Percentiles rank a stretch among this genome's conserved stretches.
Evolutionary conservation across 2,329 filamentous ascomycete genomes (phyloP).

Genomic region (Fusarium odoratissimum): DNA sequence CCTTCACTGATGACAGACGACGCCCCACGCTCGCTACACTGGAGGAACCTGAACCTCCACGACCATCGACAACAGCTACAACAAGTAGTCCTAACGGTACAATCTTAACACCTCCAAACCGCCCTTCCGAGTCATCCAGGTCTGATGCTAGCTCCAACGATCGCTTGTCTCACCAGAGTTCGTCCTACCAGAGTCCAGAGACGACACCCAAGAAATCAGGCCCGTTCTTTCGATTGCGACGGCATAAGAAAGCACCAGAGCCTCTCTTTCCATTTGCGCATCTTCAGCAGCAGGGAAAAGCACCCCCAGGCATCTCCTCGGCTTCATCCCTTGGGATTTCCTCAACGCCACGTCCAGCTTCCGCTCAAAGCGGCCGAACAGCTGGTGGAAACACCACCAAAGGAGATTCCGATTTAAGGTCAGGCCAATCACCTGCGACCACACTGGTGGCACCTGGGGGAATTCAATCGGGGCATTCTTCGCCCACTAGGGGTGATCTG

Average conservation of each 20-base stretch:
- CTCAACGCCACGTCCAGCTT: slow-evolving; percentile 51
- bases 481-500: slow-evolving; percentile 69
- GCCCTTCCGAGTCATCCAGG: slow-evolving; percentile 79
- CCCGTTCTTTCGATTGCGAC: slow-evolving; percentile 84
- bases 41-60: slow-evolving; percentile 64
- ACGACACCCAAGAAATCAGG: slow-evolving; percentile 71
- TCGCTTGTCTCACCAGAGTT: slow-evolving; percentile 67
- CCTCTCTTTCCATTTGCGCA: slow-evolving; percentile 87
- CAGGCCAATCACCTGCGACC: slow-evolving; percentile 57
- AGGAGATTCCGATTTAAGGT: slow-evolving; percentile 29
- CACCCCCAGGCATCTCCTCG: slow-evolving; percentile 52
- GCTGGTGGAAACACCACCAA: slow-evolving; percentile 34
- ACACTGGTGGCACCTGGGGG: slow-evolving; percentile 57
- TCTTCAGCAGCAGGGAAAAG: slow-evolving; percentile 76
- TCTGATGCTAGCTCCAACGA: slow-evolving; percentile 87
- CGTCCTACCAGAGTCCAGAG: slow-evolving; percentile 66
- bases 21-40: slow-evolving; percentile 55
- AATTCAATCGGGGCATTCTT: slow-evolving; percentile 72
- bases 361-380: slow-evolving; percentile 49
- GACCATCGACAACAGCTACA: slow-evolving; percentile 47
- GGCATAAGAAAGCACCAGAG: slow-evolving; percentile 78
- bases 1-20: slow-evolving; percentile 58
- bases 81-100: slow-evolving; percentile 45
- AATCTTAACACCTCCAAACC: slow-evolving; percentile 62
- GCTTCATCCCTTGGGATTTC: slow-evolving; percentile 55